Base-by-base conservation (phyloP, 1,284 basidiomycete species). In the Trametes versicolor region DNA sequence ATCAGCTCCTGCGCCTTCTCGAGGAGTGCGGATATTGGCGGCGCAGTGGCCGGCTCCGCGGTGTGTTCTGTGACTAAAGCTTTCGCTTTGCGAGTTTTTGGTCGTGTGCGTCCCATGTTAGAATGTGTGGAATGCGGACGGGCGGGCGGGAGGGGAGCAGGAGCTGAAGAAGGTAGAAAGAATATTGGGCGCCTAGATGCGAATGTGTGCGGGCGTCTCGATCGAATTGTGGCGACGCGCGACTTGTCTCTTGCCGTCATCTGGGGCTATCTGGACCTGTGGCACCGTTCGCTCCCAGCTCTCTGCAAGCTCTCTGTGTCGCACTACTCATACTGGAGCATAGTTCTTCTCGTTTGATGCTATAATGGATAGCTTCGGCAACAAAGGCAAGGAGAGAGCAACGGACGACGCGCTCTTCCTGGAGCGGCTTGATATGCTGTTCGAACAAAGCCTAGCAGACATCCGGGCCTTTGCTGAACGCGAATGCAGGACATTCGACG, bases 1-100 rank as follows among this genome's bases (percentile, higher is more conserved):
- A 97, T 85, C 56, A 96, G 80, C 23, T 86, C 82, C 72, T 95
- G 93, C 0, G 93, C 89, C 74, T 94, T 94, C 73, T 87, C 84
- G 19, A 94, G 80, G 9, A 95, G 80, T 12, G 89, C 79, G 13
- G 82, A 61, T 58, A 87, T 77, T 4, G 81, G 71, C 1, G 85
- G 85, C 29, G 71, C 60, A 21, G 70, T 66, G 37, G 81, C 76
- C 13, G 59, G 37, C 21, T 67, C 72, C n/a, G 77, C 73, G 32
- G 74, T 74, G 36, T 74, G 69, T 55, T 79, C 78, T 25, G 75
- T 74, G 37, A 76, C 73, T 12, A 72, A 48, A 10, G 70, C 76
- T 54, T 76, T 76, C 4, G 75, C 74, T 73, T 86, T 87, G 72
- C 83, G 86, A 69, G 76, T 74, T 66, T 86, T 91, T 57, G 85